Conservation (phyloP, 768 basidiomycete genomes). For the Scleroderma citrinum region DNA sequence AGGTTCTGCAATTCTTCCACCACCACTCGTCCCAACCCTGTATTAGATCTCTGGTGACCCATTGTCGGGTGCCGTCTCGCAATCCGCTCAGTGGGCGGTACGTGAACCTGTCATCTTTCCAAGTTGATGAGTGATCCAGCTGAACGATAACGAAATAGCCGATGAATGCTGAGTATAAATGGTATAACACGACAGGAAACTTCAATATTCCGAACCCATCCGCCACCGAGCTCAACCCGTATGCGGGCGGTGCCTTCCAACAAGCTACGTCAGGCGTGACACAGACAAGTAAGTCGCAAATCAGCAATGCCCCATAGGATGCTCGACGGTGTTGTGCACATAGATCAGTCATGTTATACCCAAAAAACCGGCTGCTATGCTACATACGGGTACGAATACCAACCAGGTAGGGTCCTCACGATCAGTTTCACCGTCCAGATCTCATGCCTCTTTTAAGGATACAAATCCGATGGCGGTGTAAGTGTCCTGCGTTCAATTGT, state of each 20-base stretch:
- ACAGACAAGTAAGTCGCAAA: slow-evolving; percentile 39
- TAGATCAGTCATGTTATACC: slow-evolving; percentile 68
- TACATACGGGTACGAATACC: slow-evolving; percentile 79
- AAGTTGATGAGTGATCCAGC: no score
- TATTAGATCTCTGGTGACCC: slow-evolving; percentile 32
- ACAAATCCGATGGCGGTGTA: slow-evolving; percentile 40
- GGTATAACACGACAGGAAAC: slow-evolving; percentile 61
- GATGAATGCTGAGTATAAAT: slow-evolving; percentile 67
- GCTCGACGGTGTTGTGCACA: neutral
- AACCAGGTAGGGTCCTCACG: slow-evolving; percentile 42
- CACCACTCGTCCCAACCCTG: slow-evolving; percentile 1
- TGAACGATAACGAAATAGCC: slow-evolving; percentile 42
- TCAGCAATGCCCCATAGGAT: neutral
- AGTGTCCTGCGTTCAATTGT: slow-evolving; percentile 17
- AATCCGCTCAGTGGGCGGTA: slow-evolving; percentile 79
- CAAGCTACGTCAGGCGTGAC: slow-evolving; percentile 76
- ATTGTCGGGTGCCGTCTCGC: slow-evolving; percentile 60
- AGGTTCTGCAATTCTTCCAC: slow-evolving; percentile 6
- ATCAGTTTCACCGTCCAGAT: neutral
- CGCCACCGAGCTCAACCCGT: slow-evolving; percentile 54
- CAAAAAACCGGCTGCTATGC: slow-evolving; percentile 46
- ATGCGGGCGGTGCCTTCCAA: slow-evolving; percentile 73
- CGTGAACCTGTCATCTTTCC: slow-evolving; percentile 30
- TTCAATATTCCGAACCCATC: slow-evolving; percentile 48
- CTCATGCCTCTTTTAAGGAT: slow-evolving; percentile 13